These are phyloP conservation scores for Fallopia convolvulus DNA, from an alignment of 148 eudicot genomes.

Conservation along the genomic window DNA sequence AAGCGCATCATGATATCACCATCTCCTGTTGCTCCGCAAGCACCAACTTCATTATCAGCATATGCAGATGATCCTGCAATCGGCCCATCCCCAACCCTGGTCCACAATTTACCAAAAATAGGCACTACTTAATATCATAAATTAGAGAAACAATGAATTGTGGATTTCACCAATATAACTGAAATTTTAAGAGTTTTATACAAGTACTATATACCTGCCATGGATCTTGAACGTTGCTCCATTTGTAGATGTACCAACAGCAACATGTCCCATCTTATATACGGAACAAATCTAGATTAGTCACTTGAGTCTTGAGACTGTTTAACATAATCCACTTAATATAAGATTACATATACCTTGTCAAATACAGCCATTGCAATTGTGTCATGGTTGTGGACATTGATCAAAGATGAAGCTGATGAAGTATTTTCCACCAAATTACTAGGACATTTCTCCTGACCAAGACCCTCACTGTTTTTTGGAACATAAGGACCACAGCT, in stretches of 20 bases:
- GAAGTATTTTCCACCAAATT: conserved; percentile 19
- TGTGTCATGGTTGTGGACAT: conserved; percentile 75
- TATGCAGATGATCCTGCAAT: conserved; percentile 93
- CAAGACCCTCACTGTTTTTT: conserved; percentile 7
- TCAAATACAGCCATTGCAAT: conserved; percentile 91
- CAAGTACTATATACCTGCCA: conserved; percentile 53
- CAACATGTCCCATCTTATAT: conserved; percentile 69
- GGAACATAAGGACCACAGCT: conserved; percentile 80
- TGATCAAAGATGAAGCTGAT: conserved; percentile 26
- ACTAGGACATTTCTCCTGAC: conserved; percentile 21
- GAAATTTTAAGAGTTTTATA: not conserved
- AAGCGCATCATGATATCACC: conserved; percentile 99
- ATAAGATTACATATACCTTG: conserved; percentile 34
- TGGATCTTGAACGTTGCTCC: conserved; percentile 95
- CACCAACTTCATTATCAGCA: conserved; percentile 90
- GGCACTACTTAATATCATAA: not conserved
- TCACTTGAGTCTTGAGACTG: not conserved
- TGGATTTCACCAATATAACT: not conserved
- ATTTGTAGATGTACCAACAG: conserved; percentile 95
- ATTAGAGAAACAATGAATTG: not conserved
- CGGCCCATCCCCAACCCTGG: conserved; percentile 97
- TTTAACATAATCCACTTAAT: not conserved
- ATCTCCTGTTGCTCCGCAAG: conserved; percentile 96
- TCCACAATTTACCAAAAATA: conserved; percentile 7
- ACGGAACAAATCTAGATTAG: conserved; percentile 7